phyloP scores from a whole-genome alignment of 163 green algal genomes.

The Scenedesmus sp. region DNA sequence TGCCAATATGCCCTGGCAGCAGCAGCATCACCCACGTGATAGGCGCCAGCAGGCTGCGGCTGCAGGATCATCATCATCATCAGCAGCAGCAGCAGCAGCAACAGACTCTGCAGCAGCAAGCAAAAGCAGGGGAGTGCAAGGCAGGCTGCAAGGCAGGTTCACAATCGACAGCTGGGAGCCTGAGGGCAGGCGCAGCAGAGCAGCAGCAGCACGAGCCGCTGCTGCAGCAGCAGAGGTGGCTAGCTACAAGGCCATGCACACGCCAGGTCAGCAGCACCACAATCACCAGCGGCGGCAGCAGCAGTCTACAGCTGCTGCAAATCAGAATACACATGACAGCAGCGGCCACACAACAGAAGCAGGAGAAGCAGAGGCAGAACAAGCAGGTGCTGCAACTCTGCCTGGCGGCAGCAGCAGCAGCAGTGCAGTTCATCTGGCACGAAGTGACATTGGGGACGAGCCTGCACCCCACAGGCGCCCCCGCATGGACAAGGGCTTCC shows the following conservation, averaged over 20 bases:
- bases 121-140: neutral
- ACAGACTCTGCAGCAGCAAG: neutral
- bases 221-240: neutral
- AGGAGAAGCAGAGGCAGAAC: neutral
- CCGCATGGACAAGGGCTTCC: slow-evolving; percentile 42
- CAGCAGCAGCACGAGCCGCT: neutral
- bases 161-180: neutral
- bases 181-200: neutral
- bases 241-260: neutral
- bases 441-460: neutral
- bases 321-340: neutral
- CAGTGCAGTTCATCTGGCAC: neutral
- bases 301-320: neutral
- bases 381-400: neutral
- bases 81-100: neutral
- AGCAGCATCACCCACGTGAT: neutral
- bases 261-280: neutral
- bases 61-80: slow-evolving; percentile 7
- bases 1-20: slow-evolving; percentile 32
- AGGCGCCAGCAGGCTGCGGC: neutral
- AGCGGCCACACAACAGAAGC: neutral
- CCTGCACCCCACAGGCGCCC: neutral
- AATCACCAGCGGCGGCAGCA: neutral
- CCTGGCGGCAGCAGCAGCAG: neutral
- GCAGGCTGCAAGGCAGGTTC: neutral